Conservation (phyloP, 2,329 filamentous ascomycete species). For the Colletotrichum scovillei region DNA sequence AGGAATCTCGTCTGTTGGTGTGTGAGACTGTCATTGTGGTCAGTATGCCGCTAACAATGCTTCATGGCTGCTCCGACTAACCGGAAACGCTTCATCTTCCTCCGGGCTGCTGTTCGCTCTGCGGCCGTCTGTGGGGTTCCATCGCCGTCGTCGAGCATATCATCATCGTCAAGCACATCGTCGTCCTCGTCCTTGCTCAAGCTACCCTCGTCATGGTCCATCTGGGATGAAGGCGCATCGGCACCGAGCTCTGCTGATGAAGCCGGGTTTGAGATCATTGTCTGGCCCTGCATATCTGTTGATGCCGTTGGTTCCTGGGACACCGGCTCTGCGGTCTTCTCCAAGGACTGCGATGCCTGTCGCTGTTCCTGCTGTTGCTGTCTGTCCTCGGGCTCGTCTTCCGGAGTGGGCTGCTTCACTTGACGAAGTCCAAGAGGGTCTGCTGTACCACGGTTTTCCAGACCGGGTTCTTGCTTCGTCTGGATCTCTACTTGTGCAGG, state of each 20-base stretch:
- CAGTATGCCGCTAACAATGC: conserved; percentile 41
- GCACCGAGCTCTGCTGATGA: conserved; percentile 49
- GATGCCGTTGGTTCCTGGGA: conserved; percentile 54
- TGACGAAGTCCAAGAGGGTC: conserved; percentile 56
- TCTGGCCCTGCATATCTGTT: conserved; percentile 51
- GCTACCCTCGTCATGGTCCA: conserved; percentile 49
- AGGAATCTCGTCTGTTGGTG: conserved; percentile 97
- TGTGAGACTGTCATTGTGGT: conserved; percentile 73
- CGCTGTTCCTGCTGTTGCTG: conserved; percentile 36
- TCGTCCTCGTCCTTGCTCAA: conserved; percentile 61
- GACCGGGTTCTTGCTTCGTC: conserved; percentile 65
- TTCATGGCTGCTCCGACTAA: conserved; percentile 48
- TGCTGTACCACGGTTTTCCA: conserved; percentile 49
- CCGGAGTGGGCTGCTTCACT: conserved; percentile 52
- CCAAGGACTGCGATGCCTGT: conserved; percentile 47
- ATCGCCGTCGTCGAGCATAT: conserved; percentile 65
- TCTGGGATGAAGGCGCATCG: conserved; percentile 46
- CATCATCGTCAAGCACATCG: conserved; percentile 67
- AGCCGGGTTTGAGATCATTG: conserved; percentile 51
- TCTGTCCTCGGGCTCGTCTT: conserved; percentile 47
- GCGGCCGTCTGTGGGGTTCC: conserved; percentile 63
- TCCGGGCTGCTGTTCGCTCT: conserved; percentile 66
- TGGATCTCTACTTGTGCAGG: conserved; percentile 71
- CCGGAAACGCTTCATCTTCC: conserved; percentile 86
- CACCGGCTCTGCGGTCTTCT: conserved; percentile 49